A percentile compares a stretch with the other conserved stretches of the same genome.
phyloP scores from a whole-genome alignment of 345 rosid species.

The Camelina neglecta region DNA sequence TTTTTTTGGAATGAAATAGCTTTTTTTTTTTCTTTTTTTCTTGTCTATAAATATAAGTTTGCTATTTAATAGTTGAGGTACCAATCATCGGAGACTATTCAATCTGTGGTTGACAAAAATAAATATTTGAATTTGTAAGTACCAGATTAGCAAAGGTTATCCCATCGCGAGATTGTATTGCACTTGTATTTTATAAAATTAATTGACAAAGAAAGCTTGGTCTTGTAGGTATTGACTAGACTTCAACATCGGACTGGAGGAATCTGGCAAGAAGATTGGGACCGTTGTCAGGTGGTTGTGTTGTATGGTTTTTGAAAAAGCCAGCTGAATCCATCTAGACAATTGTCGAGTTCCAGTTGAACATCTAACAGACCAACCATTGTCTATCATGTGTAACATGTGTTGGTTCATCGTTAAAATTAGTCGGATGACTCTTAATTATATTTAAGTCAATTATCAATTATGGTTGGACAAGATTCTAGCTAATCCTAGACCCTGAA shows the following conservation, averaged over 20 bases:
- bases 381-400: too few relatives aligned
- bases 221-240: neutral
- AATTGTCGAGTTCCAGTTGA: neutral
- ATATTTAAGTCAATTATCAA: neutral
- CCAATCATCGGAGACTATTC: neutral
- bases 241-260: neutral
- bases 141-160: neutral
- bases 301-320: neutral
- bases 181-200: neutral
- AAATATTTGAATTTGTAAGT: neutral
- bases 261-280: neutral
- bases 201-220: neutral
- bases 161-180: neutral
- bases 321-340: neutral
- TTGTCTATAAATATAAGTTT: slow-evolving; percentile 2
- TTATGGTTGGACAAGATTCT: neutral
- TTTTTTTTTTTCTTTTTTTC: too few relatives aligned
- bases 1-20: neutral
- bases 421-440: neutral
- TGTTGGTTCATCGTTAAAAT: neutral
- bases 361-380: neutral
- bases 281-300: neutral
- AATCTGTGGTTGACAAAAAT: too few relatives aligned
- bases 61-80: neutral
- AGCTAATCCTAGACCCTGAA: neutral